Evolutionary conservation across 2,329 filamentous ascomycete species (phyloP).

Genomic region (Juglanconis oblonga): DNA sequence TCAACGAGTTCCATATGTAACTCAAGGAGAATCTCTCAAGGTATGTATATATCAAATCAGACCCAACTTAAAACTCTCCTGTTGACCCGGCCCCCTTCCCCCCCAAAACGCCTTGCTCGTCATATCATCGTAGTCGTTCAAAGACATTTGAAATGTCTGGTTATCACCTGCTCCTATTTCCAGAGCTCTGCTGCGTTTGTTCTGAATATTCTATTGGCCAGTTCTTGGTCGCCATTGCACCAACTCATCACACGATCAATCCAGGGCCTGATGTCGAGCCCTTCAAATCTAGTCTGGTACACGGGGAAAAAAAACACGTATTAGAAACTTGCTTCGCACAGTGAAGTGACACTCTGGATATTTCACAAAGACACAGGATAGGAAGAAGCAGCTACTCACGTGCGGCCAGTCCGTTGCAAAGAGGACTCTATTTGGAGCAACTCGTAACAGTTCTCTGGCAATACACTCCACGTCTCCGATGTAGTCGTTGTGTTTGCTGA

Average conservation of each 20-base stretch:
- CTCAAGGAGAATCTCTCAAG: neutral
- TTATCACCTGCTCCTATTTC: constrained; percentile 15
- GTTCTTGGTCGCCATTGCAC: constrained; percentile 41
- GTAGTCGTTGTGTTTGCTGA: constrained; percentile 20
- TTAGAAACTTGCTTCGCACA: too few relatives aligned
- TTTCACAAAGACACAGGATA: neutral
- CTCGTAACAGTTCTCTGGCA: constrained; percentile 19
- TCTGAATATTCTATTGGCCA: constrained; percentile 50
- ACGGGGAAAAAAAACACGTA: neutral
- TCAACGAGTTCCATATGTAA: too few relatives aligned
- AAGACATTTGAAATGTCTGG: neutral
- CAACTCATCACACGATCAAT: constrained; percentile 51
- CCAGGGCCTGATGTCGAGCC: constrained; percentile 53
- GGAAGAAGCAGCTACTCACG: constrained; percentile 12
- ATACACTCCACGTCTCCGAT: constrained; percentile 21
- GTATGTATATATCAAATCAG: neutral
- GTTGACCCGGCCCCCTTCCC: neutral
- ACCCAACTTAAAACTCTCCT: too few relatives aligned
- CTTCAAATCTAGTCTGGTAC: constrained; percentile 50
- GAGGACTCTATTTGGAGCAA: constrained; percentile 18
- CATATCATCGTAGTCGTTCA: neutral
- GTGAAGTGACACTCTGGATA: neutral
- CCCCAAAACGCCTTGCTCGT: constrained; percentile 7
- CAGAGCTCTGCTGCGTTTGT: constrained; percentile 53
- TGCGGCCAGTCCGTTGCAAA: constrained; percentile 26